Evolutionary conservation across 257 asterid species (phyloP).

Genomic region (Scutellaria barbata): DNA sequence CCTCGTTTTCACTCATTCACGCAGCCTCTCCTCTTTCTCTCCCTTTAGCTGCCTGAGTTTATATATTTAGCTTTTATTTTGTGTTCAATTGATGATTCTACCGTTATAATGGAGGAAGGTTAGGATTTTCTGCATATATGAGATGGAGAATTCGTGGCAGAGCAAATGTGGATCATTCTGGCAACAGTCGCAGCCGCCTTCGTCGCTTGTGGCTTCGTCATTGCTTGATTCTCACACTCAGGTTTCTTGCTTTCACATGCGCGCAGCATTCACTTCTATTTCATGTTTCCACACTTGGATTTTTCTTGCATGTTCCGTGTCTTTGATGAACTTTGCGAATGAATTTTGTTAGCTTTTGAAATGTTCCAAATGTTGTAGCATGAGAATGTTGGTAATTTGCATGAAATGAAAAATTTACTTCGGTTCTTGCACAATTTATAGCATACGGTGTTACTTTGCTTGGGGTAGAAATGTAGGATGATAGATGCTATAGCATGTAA

Average conservation of each 20-base stretch:
- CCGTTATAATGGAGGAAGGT: constrained; percentile 33
- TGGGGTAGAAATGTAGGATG: constrained; percentile 1
- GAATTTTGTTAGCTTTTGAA: constrained; percentile 7
- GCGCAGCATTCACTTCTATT: background rate
- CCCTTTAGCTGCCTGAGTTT: background rate
- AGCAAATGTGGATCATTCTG: constrained; percentile 42
- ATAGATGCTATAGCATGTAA: constrained; percentile 28
- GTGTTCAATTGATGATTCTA: background rate
- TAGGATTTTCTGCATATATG: constrained; percentile 31
- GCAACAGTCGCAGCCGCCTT: constrained; percentile 32
- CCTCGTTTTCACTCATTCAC: background rate
- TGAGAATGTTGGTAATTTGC: constrained; percentile 7
- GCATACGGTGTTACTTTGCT: background rate
- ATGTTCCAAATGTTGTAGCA: constrained; percentile 10
- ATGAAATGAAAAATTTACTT: constrained; percentile 23
- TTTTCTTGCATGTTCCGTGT: constrained; percentile 31
- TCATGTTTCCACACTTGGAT: background rate
- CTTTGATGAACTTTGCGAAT: constrained; percentile 4
- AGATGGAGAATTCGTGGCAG: constrained; percentile 51
- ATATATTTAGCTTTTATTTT: background rate
- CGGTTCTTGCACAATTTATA: constrained; percentile 17
- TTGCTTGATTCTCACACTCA: constrained; percentile 37
- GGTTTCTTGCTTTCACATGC: constrained; percentile 24
- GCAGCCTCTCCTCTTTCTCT: background rate
- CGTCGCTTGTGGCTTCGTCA: constrained; percentile 31